Percentiles rank a stretch among this genome's conserved stretches.
Conservation (phyloP, 768 basidiomycete genomes). For the Lactarius indigo region DNA sequence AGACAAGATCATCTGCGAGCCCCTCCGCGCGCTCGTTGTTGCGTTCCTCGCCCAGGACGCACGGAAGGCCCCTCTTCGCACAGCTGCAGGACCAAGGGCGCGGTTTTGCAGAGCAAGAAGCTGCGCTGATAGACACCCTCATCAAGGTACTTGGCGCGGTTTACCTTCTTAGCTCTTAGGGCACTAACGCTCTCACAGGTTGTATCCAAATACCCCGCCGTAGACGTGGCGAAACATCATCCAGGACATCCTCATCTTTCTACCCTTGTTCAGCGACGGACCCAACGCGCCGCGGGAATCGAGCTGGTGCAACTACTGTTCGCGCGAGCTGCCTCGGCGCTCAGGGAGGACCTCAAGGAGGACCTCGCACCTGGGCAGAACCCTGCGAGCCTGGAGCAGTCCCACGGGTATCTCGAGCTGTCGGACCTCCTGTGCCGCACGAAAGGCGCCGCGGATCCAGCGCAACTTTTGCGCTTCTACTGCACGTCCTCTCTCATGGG, state of each 20-base stretch:
- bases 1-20: constrained; percentile 54
- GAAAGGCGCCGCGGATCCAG: constrained; percentile 40
- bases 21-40: constrained; percentile 55
- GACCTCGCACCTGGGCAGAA: constrained; percentile 31
- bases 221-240: constrained; percentile 47
- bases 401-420: constrained; percentile 46
- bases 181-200: constrained; percentile 38
- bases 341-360: no score
- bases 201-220: constrained; percentile 40
- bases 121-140: constrained; percentile 45
- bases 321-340: constrained; percentile 34
- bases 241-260: constrained; percentile 48
- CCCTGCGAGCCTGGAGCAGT: constrained; percentile 34
- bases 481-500: constrained; percentile 38
- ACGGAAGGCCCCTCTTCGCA: constrained; percentile 42
- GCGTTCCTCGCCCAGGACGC: constrained; percentile 55
- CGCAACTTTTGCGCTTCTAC: constrained; percentile 53
- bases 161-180: not conserved
- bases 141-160: constrained; percentile 39
- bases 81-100: constrained; percentile 41
- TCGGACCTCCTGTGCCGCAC: constrained; percentile 42
- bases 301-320: constrained; percentile 41
- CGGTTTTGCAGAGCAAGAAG: constrained; percentile 46
- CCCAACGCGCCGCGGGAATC: constrained; percentile 38
- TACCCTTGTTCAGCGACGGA: constrained; percentile 41